Percentiles rank a stretch among this genome's conserved stretches.
These are phyloP conservation scores for Thelonectria discophora DNA, from an alignment of 2,329 filamentous ascomycete species.

Conservation along the genomic window DNA sequence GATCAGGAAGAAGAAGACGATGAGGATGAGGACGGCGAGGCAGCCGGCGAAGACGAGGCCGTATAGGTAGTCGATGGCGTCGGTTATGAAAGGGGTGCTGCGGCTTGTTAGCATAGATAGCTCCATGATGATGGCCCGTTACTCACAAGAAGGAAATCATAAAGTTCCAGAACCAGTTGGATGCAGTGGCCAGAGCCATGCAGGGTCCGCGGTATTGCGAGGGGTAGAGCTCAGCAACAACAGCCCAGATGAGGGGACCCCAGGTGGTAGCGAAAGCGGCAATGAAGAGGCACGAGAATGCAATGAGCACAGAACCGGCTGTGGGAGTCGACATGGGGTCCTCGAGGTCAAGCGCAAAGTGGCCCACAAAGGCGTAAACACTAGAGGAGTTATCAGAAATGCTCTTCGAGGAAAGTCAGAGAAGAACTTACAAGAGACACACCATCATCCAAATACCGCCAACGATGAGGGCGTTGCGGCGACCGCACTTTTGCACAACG, in stretches of 20 bases:
- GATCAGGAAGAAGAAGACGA: conserved; percentile 80
- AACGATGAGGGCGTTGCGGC: conserved; percentile 68
- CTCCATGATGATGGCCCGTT: accelerated
- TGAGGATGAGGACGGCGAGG: conserved; percentile 67
- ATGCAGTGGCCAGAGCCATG: conserved; percentile 65
- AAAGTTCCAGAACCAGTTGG: conserved; percentile 75
- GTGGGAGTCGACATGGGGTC: conserved; percentile 56
- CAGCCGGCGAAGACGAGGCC: conserved; percentile 77
- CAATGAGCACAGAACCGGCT: conserved; percentile 68
- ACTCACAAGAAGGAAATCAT: conserved; percentile 59
- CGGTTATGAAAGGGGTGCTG: conserved; percentile 75
- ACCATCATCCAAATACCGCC: conserved; percentile 68
- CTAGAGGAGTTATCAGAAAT: conserved; percentile 29
- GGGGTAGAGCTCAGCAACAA: conserved; percentile 72
- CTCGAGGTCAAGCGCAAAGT: conserved; percentile 53
- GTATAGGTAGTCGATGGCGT: conserved; percentile 73
- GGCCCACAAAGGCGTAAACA: conserved; percentile 59
- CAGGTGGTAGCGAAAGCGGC: conserved; percentile 73
- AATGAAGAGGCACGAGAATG: conserved; percentile 75
- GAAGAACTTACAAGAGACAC: conserved; percentile 55
- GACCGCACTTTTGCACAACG: conserved; percentile 71
- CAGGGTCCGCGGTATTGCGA: conserved; percentile 62
- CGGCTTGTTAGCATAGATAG: conserved; percentile 34
- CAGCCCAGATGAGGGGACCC: conserved; percentile 75
- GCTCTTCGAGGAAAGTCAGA: accelerated